Evolutionary conservation across 345 rosid species (phyloP).

Genomic region (Ceriops decandra): DNA sequence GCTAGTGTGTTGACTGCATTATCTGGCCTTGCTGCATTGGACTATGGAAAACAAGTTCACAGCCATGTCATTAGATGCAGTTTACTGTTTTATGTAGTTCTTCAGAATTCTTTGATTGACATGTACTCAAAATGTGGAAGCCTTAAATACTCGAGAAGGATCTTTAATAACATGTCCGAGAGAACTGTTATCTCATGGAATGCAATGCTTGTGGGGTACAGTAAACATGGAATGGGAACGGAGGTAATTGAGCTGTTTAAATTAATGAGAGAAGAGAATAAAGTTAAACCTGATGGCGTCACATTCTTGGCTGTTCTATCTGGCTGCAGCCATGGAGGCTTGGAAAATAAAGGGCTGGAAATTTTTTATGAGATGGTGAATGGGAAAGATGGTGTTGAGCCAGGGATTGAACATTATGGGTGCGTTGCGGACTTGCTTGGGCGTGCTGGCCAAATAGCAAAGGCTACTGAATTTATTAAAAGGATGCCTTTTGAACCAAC

Average conservation of each 20-base stretch:
- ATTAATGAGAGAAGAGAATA: constrained; percentile 59
- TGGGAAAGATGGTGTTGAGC: constrained; percentile 42
- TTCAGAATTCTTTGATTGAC: constrained; percentile 78
- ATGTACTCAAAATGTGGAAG: constrained; percentile 94
- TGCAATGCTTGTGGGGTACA: constrained; percentile 78
- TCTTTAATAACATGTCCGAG: constrained; percentile 66
- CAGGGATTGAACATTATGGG: constrained; percentile 75
- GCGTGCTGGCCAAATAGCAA: constrained; percentile 73
- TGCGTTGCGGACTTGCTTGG: constrained; percentile 85
- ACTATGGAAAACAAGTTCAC: constrained; percentile 85
- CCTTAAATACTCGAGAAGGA: constrained; percentile 52
- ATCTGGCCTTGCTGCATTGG: constrained; percentile 76
- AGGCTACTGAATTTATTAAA: constrained; percentile 55
- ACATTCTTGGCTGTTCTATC: constrained; percentile 79
- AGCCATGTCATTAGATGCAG: constrained; percentile 60
- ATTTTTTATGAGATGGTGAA: constrained; percentile 53
- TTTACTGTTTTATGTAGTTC: constrained; percentile 56
- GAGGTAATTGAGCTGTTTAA: constrained; percentile 63
- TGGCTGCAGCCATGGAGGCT: constrained; percentile 89
- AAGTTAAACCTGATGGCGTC: constrained; percentile 62
- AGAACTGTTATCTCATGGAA: constrained; percentile 80
- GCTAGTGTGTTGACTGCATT: constrained; percentile 71
- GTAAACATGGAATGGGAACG: constrained; percentile 75
- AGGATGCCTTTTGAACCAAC: constrained; percentile 73
- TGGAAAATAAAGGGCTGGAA: constrained; percentile 67